Conservation (phyloP, 2,329 filamentous ascomycete species). For the Sarocladium brachiariae region DNA sequence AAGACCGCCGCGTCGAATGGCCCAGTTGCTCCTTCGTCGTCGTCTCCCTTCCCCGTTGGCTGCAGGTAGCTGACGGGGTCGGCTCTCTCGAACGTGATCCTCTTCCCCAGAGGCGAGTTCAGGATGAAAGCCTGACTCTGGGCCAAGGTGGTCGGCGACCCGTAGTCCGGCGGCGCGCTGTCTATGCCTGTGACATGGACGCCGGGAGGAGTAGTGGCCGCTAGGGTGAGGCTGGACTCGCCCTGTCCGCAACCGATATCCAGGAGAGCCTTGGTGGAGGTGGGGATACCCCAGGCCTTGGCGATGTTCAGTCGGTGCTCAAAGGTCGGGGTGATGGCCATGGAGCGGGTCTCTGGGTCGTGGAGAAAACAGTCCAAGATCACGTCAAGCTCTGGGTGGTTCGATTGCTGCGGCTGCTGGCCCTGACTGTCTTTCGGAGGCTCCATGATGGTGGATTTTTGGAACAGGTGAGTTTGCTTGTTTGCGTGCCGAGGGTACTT, state of each 20-base stretch:
- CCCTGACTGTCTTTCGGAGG: background rate
- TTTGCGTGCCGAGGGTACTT: no score
- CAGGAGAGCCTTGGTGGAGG: background rate
- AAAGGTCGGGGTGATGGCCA: background rate
- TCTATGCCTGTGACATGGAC: background rate
- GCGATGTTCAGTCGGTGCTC: background rate
- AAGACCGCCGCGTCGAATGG: background rate
- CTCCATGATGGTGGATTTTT: no score
- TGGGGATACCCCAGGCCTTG: background rate
- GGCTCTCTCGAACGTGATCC: background rate
- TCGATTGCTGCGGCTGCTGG: no score
- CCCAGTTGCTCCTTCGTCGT: background rate
- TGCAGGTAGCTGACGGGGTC: background rate
- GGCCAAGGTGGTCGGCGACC: background rate
- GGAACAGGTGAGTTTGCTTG: no score
- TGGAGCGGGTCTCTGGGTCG: background rate
- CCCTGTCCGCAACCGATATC: slow-evolving; percentile 1
- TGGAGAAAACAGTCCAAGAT: background rate
- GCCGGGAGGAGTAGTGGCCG: background rate
- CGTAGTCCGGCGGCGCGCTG: background rate
- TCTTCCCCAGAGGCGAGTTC: background rate
- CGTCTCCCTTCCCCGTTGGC: no score
- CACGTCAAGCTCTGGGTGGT: background rate
- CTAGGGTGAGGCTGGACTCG: background rate
- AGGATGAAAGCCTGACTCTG: slow-evolving; percentile 1